Evolutionary conservation across 495 filamentous ascomycete genomes (phyloP).

Genomic region (Aspergillus haitiensis): DNA sequence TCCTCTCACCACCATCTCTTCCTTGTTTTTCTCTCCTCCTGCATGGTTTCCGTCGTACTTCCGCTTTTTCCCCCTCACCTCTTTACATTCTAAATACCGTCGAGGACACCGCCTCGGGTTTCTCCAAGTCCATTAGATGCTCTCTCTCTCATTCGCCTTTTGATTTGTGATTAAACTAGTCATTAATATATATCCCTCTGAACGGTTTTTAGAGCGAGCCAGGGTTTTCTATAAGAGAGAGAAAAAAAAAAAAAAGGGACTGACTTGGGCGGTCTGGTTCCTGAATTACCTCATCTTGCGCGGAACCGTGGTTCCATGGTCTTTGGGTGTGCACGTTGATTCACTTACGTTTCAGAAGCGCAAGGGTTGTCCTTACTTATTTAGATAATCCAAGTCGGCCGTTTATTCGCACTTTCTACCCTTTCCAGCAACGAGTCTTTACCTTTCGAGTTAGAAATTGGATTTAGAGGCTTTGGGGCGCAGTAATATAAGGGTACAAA

Average conservation of each 20-base stretch:
- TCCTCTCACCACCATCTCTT: background rate
- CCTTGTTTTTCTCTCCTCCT: slow-evolving; percentile 10
- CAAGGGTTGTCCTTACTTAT: slow-evolving; percentile 5
- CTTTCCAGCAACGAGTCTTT: too few relatives aligned
- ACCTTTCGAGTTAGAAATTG: too few relatives aligned
- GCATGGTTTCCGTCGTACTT: slow-evolving; percentile 4
- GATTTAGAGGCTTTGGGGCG: too few relatives aligned
- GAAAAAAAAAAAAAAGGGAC: too few relatives aligned
- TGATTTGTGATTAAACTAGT: background rate
- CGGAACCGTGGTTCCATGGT: slow-evolving; percentile 30
- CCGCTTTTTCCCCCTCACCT: slow-evolving; percentile 10
- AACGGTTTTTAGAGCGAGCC: too few relatives aligned
- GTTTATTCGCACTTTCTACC: background rate
- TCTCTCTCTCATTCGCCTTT: background rate
- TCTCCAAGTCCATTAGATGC: slow-evolving; percentile 1
- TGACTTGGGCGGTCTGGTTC: background rate
- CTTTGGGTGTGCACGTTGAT: slow-evolving; percentile 3
- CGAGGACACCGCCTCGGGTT: slow-evolving; percentile 6
- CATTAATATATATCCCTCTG: too few relatives aligned
- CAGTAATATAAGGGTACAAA: background rate
- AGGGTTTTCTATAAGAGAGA: too few relatives aligned
- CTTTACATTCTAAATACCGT: background rate
- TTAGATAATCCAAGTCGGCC: background rate
- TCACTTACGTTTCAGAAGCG: slow-evolving; percentile 9
- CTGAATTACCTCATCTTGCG: background rate